A percentile compares a stretch with the other conserved stretches of the same genome.
These are phyloP conservation scores for Diospyros lotus DNA, from an alignment of 148 eudicot genomes.

Conservation along the genomic window DNA sequence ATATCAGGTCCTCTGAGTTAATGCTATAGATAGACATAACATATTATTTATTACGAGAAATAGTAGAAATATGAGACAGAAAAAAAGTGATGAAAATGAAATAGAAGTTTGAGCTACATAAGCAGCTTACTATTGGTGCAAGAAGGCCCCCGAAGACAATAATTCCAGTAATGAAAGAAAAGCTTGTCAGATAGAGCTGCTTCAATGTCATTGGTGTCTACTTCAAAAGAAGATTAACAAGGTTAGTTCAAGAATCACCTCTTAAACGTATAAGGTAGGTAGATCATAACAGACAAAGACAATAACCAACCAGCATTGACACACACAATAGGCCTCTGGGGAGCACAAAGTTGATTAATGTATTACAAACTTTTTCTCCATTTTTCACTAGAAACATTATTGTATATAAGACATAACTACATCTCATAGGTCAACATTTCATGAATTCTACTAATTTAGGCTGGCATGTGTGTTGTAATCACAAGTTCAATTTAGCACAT, in stretches of 20 bases:
- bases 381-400: not conserved
- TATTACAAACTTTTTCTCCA: not conserved
- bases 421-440: not conserved
- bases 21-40: slow-evolving; percentile 2
- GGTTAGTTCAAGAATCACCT: slow-evolving; percentile 5
- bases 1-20: not conserved
- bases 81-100: not conserved
- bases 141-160: slow-evolving; percentile 87
- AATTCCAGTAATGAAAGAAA: slow-evolving; percentile 75
- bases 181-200: slow-evolving; percentile 90
- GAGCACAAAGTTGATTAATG: not conserved
- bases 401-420: not conserved
- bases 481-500: not conserved
- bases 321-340: not conserved
- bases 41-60: not conserved
- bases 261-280: not conserved
- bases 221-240: slow-evolving; percentile 17
- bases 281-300: not conserved
- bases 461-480: not conserved
- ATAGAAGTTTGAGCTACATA: not conserved
- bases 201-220: slow-evolving; percentile 90
- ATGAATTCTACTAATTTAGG: not conserved
- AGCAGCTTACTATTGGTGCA: slow-evolving; percentile 88
- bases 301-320: slow-evolving; percentile 5
- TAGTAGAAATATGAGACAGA: too few relatives aligned